Conservation (phyloP, 2,329 filamentous ascomycete species). For the Colletotrichum sojae region DNA sequence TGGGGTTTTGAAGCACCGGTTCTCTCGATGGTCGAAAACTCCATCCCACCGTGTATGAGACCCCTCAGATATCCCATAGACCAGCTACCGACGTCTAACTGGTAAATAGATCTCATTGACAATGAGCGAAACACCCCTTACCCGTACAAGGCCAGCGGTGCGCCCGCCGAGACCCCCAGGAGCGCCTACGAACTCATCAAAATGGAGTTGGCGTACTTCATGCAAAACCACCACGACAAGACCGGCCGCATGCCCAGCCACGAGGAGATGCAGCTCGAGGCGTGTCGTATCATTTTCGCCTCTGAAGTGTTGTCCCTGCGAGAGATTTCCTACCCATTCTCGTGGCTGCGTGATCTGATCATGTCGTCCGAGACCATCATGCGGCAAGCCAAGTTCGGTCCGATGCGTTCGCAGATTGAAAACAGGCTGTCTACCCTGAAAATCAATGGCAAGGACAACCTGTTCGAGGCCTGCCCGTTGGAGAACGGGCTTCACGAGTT, state of each 20-base stretch:
- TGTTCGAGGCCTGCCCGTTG: conserved; percentile 70
- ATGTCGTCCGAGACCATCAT: conserved; percentile 62
- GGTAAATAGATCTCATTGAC: conserved; percentile 71
- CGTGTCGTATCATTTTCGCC: conserved; percentile 71
- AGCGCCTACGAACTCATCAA: conserved; percentile 76
- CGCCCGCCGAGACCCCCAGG: conserved; percentile 61
- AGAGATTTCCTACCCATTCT: conserved; percentile 54
- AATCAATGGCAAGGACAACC: conserved; percentile 71
- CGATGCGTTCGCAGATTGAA: conserved; percentile 61
- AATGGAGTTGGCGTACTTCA: conserved; percentile 68
- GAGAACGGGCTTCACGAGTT: conserved; percentile 69
- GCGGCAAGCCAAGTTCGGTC: conserved; percentile 62
- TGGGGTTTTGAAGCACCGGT: conserved; percentile 77
- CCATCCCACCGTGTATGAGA: conserved; percentile 74
- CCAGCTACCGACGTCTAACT: conserved; percentile 57
- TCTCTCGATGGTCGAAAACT: conserved; percentile 75
- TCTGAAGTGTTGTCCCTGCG: conserved; percentile 63
- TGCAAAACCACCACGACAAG: conserved; percentile 59
- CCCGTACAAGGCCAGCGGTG: conserved; percentile 65
- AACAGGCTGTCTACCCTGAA: conserved; percentile 63
- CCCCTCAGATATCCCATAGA: conserved; percentile 54
- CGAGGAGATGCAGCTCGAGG: conserved; percentile 69
- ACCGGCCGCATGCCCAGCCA: conserved; percentile 61
- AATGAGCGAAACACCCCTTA: conserved; percentile 71
- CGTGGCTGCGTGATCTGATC: conserved; percentile 73